phyloP scores from a whole-genome alignment of 2,329 filamentous ascomycete genomes.

The Ramularia endophylla region DNA sequence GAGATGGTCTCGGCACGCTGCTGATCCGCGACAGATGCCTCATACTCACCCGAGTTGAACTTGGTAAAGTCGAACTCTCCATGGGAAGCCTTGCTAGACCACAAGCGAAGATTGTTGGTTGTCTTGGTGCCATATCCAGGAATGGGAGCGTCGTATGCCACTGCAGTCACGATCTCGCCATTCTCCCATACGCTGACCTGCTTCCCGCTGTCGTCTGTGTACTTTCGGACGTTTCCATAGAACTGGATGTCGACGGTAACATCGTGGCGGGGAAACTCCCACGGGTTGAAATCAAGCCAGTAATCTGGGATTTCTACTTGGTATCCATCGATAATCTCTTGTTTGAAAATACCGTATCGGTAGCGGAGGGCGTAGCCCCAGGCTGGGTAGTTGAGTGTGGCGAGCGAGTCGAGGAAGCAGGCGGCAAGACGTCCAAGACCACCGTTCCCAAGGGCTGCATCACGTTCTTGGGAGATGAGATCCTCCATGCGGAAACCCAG shows the following conservation, averaged over 20 bases:
- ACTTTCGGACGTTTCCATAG: conserved; percentile 77
- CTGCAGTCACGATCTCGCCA: conserved; percentile 84
- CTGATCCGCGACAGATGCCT: conserved; percentile 95
- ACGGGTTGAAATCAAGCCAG: conserved; percentile 99
- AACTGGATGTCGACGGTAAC: conserved; percentile 97
- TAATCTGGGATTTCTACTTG: conserved; percentile 98
- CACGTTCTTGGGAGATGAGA: conserved; percentile 88
- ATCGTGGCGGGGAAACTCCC: conserved; percentile 96
- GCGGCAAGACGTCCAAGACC: conserved; percentile 91
- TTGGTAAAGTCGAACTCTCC: conserved; percentile 99
- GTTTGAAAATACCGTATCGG: conserved; percentile 94
- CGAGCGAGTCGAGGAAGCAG: conserved; percentile 94
- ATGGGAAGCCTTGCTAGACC: conserved; percentile 95
- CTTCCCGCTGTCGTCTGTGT: conserved; percentile 66
- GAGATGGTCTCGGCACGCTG: conserved; percentile 99
- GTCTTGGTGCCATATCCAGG: conserved; percentile 85
- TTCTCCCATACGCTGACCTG: conserved; percentile 75
- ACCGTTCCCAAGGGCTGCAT: conserved; percentile 93
- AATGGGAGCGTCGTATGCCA: conserved; percentile 82
- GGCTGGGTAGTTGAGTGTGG: conserved; percentile 88
- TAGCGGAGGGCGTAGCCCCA: conserved; percentile 98
- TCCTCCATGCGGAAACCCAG: conserved; percentile 97
- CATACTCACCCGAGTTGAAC: conserved; percentile 97
- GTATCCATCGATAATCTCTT: conserved; percentile 96
- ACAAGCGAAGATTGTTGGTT: conserved; percentile 93